Evolutionary conservation across 352 stramenopile genomes (phyloP).

Genomic region (Pythium grandisporangium): DNA sequence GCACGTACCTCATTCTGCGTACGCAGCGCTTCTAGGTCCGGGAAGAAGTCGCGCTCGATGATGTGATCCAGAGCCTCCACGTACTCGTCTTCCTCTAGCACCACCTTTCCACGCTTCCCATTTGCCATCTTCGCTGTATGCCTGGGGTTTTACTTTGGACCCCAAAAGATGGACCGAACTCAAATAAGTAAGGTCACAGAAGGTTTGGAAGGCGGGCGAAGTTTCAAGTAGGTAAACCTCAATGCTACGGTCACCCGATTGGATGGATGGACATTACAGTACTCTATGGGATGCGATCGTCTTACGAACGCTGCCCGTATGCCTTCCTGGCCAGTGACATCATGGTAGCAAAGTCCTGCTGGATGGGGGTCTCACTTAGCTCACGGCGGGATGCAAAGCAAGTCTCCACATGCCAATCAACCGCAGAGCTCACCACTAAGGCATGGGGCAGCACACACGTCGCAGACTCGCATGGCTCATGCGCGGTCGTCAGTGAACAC

Average conservation of each 20-base stretch:
- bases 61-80: conserved; percentile 64
- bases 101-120: conserved; percentile 35
- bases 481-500: conserved; percentile 19
- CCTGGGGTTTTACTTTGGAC: too few relatives aligned
- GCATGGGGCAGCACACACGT: conserved; percentile 47
- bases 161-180: too few relatives aligned
- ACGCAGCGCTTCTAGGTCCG: conserved; percentile 51
- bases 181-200: too few relatives aligned
- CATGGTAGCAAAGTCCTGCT: conserved; percentile 23
- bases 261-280: too few relatives aligned
- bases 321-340: conserved; percentile 22
- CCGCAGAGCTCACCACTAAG: conserved; percentile 26
- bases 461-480: conserved; percentile 37
- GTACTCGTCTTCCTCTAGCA: conserved; percentile 79
- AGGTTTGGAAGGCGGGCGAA: too few relatives aligned
- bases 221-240: conserved; percentile 8
- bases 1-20: conserved; percentile 36
- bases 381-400: conserved; percentile 9
- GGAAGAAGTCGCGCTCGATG: conserved; percentile 86
- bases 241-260: too few relatives aligned
- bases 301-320: conserved; percentile 23
- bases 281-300: too few relatives aligned
- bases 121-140: too few relatives aligned
- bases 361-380: conserved; percentile 11
- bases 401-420: conserved; percentile 3